Conservation (phyloP, 805 yeast species). For the Suhomyces vadensis region DNA sequence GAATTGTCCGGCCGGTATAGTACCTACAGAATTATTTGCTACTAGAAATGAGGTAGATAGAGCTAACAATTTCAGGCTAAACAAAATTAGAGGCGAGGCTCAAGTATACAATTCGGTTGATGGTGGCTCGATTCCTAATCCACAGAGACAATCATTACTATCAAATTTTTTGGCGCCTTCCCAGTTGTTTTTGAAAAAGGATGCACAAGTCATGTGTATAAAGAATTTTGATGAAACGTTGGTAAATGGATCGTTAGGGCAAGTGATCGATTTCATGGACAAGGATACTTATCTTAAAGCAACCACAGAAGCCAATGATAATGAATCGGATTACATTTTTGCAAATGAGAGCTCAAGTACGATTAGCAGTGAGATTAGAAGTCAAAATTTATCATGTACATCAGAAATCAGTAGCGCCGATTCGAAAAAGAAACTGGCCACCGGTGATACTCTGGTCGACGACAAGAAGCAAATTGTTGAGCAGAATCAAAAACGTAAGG, state of each 20-base stretch:
- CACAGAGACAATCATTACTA: constrained; percentile 45
- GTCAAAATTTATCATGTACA: background rate
- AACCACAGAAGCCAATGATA: constrained; percentile 7
- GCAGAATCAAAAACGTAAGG: constrained; percentile 48
- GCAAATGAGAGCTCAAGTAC: constrained; percentile 3
- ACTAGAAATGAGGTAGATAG: constrained; percentile 70
- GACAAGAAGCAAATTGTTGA: constrained; percentile 1
- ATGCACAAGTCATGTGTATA: constrained; percentile 82
- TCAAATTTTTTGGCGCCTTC: constrained; percentile 65
- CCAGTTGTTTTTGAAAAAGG: constrained; percentile 56
- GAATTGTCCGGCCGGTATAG: constrained; percentile 54
- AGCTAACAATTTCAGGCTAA: constrained; percentile 57
- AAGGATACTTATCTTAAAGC: constrained; percentile 38
- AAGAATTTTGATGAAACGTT: constrained; percentile 71
- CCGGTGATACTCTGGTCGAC: too few relatives aligned
- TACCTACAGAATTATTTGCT: constrained; percentile 73
- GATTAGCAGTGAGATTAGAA: background rate
- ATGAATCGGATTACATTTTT: constrained; percentile 20
- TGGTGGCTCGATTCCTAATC: constrained; percentile 50
- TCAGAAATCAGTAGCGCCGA: background rate
- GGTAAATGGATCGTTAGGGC: constrained; percentile 79
- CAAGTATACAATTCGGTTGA: constrained; percentile 53
- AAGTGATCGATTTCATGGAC: constrained; percentile 56
- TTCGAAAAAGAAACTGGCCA: too few relatives aligned
- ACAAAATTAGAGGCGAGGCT: constrained; percentile 44